Evolutionary conservation across 257 asterid species (phyloP).

Genomic region (Prunella vulgaris): DNA sequence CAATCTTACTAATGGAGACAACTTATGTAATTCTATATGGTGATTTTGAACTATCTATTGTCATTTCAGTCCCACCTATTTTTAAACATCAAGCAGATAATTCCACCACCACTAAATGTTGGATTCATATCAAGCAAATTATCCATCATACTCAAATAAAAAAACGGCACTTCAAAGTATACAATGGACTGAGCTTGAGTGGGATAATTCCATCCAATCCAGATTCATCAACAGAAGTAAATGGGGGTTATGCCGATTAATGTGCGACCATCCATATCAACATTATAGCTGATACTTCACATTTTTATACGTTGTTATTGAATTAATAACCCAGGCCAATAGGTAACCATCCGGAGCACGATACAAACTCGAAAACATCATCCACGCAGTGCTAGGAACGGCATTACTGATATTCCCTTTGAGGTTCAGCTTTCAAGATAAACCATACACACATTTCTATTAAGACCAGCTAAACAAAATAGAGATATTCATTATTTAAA

Average conservation of each 20-base stretch:
- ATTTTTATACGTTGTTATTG: too few relatives aligned
- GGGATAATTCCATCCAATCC: neutral
- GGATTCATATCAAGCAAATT: neutral
- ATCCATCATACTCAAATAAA: too few relatives aligned
- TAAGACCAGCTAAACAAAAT: neutral
- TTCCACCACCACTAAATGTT: neutral
- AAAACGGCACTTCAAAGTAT: neutral
- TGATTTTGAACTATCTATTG: neutral
- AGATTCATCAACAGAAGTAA: neutral
- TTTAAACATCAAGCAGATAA: neutral
- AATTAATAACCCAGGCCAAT: neutral
- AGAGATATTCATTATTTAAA: neutral
- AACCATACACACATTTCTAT: neutral
- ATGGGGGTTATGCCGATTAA: neutral
- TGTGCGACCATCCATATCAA: neutral
- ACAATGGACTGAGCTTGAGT: neutral
- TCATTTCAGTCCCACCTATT: neutral
- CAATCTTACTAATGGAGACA: neutral
- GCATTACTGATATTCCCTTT: neutral
- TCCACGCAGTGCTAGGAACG: neutral
- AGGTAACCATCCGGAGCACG: neutral
- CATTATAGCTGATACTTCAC: neutral
- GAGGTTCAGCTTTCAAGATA: neutral
- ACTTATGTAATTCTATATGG: neutral
- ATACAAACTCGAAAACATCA: constrained; percentile 1